Conservation (phyloP, 176 grass and related monocot genomes). For the Dendrocalamus sinicus region DNA sequence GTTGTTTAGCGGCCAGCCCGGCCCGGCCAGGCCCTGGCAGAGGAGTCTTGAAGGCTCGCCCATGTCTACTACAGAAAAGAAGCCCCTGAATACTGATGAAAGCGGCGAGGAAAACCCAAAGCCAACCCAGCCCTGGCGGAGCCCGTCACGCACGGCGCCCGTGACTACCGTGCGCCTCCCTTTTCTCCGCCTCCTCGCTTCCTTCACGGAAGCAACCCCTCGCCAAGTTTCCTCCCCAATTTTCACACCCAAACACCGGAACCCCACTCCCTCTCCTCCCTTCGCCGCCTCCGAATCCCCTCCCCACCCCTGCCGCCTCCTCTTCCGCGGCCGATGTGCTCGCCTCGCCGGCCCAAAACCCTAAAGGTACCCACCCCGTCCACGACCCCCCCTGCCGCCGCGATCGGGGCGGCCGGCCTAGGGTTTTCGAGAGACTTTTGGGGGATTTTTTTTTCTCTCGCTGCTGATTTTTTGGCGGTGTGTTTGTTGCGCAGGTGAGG, state of each 20-base stretch:
- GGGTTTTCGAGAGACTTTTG: conserved; percentile 51
- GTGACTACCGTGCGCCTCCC: conserved; percentile 47
- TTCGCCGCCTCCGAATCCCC: conserved; percentile 35
- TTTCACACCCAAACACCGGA: conserved; percentile 41
- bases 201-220: conserved; percentile 31
- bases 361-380: conserved; percentile 46
- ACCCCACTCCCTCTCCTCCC: background rate
- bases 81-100: too few species aligned
- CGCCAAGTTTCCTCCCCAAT: background rate
- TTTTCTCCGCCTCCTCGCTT: background rate
- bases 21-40: too few species aligned
- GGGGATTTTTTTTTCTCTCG: background rate
- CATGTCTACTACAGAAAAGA: too few species aligned
- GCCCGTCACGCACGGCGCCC: conserved; percentile 33
- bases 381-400: background rate
- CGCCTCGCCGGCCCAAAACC: conserved; percentile 46
- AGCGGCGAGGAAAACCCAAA: background rate
- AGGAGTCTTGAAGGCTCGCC: too few species aligned
- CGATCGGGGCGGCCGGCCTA: conserved; percentile 46
- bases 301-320: background rate
- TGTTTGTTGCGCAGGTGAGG: conserved; percentile 53
- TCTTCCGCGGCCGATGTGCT: conserved; percentile 53
- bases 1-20: too few species aligned
- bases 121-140: background rate
- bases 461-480: conserved; percentile 32